A percentile compares a stretch with the other conserved stretches of the same genome.
phyloP scores from a whole-genome alignment of 768 basidiomycete genomes.

The Lactarius tabidus region DNA sequence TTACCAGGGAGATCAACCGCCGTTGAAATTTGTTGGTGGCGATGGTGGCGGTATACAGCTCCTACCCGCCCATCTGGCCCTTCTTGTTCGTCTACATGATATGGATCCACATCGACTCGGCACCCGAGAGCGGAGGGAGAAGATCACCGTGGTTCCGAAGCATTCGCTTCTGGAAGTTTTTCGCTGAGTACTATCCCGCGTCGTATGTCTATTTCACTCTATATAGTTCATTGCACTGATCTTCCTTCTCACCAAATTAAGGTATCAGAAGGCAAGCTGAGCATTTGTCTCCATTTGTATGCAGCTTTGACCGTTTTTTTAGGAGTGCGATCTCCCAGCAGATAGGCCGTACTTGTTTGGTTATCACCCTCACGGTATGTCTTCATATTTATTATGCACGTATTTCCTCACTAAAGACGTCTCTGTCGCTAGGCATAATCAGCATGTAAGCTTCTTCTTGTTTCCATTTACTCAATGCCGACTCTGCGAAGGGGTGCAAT shows the following conservation, averaged over 20 bases:
- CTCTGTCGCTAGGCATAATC: slow-evolving; percentile 68
- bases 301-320: background rate
- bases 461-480: background rate
- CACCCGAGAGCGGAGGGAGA: slow-evolving; percentile 69
- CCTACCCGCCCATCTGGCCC: slow-evolving; percentile 87
- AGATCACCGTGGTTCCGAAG: slow-evolving; percentile 72
- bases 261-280: slow-evolving; percentile 41
- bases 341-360: slow-evolving; percentile 96
- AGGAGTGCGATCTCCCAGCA: slow-evolving; percentile 89
- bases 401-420: background rate
- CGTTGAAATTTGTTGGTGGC: background rate
- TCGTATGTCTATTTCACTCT: slow-evolving; percentile 52
- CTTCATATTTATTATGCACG: background rate
- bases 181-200: slow-evolving; percentile 88
- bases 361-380: slow-evolving; percentile 92
- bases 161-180: slow-evolving; percentile 75
- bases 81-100: slow-evolving; percentile 68
- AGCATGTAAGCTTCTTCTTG: slow-evolving; percentile 68
- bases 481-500: slow-evolving; percentile 69
- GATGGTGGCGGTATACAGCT: slow-evolving; percentile 44
- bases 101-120: slow-evolving; percentile 77
- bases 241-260: background rate
- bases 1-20: background rate
- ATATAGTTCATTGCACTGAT: background rate
- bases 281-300: background rate